phyloP scores from a whole-genome alignment of 148 eudicot species.

The Agrostemma githago region DNA sequence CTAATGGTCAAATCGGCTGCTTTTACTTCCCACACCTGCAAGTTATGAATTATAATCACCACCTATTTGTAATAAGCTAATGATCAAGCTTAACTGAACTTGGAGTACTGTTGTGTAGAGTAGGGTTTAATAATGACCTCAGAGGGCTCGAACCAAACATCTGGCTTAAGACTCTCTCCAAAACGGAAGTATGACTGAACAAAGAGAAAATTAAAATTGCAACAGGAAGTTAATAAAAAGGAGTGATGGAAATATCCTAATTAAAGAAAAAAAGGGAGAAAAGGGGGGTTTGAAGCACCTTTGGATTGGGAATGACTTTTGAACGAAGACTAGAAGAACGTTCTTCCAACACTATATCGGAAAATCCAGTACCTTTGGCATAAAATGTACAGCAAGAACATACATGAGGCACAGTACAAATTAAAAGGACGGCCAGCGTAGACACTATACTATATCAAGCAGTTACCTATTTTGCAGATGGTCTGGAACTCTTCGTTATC shows the following conservation, averaged over 20 bases:
- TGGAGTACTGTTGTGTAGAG: neutral
- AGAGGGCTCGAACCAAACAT: conserved; percentile 94
- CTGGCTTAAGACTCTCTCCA: conserved; percentile 67
- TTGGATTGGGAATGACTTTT: conserved; percentile 72
- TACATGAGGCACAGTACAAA: conserved; percentile 24
- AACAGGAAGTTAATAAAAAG: neutral
- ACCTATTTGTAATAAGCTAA: no score
- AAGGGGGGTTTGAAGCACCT: conserved; percentile 40
- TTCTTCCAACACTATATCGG: conserved; percentile 73
- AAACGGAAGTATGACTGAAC: conserved; percentile 77
- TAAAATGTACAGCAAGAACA: conserved; percentile 16
- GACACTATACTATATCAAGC: neutral
- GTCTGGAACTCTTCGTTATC: conserved; percentile 84
- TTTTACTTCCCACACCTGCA: conserved; percentile 96
- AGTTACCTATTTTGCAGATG: conserved; percentile 90
- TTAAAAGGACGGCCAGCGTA: conserved; percentile 2
- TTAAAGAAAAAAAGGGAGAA: neutral
- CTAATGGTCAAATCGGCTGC: conserved; percentile 97
- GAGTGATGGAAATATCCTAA: neutral
- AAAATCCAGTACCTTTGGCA: conserved; percentile 78
- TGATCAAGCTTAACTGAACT: no score
- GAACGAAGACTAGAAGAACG: conserved; percentile 80
- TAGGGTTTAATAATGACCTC: conserved; percentile 49
- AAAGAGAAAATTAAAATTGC: conserved; percentile 18
- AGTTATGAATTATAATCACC: neutral